Percentiles rank a stretch among this genome's conserved stretches.
Conservation (phyloP, 176 grass and related monocot species). For the Luzula sylvatica region DNA sequence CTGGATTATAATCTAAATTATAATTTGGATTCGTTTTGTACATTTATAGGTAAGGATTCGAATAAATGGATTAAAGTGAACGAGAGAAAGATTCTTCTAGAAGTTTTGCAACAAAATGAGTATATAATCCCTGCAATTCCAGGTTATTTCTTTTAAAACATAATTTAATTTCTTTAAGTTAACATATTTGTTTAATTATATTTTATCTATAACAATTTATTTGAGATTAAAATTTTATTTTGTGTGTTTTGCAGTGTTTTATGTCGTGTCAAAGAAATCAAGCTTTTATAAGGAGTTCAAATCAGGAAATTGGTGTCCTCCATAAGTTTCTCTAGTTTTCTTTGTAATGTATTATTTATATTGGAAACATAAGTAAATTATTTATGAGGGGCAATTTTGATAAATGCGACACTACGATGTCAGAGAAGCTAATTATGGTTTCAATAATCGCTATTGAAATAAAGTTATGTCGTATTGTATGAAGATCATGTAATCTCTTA, state of each 20-base stretch:
- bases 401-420: not conserved
- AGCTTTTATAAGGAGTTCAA: slow-evolving; percentile 62
- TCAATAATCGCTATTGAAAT: too few relatives aligned
- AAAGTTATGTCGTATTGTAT: too few relatives aligned
- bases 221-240: too few relatives aligned
- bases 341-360: not conserved
- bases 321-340: slow-evolving; percentile 12
- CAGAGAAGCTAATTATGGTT: too few relatives aligned
- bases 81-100: slow-evolving; percentile 62
- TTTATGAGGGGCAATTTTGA: not conserved
- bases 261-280: slow-evolving; percentile 77
- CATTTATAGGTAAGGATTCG: slow-evolving; percentile 26
- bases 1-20: not conserved
- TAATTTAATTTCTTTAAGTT: not conserved
- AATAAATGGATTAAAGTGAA: slow-evolving; percentile 63
- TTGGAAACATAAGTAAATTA: not conserved
- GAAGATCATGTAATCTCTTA: too few relatives aligned
- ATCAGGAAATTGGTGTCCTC: slow-evolving; percentile 66
- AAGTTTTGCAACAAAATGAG: slow-evolving; percentile 44
- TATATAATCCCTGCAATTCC: slow-evolving; percentile 62
- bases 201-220: not conserved
- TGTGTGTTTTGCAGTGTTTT: slow-evolving; percentile 55
- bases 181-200: not conserved
- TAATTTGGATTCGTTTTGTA: slow-evolving; percentile 5
- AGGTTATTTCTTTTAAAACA: slow-evolving; percentile 33